Evolutionary conservation across 2,329 filamentous ascomycete species (phyloP), one percentile per base, ranked within the genome.

Genomic region (Pseudopithomyces maydicus): DNA sequence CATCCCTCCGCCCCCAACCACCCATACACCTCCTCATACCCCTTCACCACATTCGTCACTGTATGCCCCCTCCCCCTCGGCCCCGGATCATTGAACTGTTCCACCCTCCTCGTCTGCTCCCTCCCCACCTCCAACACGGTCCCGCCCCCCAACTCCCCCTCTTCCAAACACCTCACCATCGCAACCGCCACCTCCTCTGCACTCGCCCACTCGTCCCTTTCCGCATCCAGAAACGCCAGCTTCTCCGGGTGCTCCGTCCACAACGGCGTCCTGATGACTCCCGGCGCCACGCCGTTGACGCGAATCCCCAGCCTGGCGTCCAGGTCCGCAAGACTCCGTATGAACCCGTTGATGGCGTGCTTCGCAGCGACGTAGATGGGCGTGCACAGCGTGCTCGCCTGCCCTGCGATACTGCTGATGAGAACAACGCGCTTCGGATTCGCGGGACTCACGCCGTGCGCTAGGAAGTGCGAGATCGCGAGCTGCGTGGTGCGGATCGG

Each of bases 241-340:
- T 88, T 88, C 69, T 88, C 85, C 0, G 84, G 83, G 61, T 87
- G 79, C 2, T 87, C 85, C 0, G 81, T 85, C 84, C 84, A 88
- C 5, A 88, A 72, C 6, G 85, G 85, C 12, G 85, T 88, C 59
- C 82, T 85, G 63, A 88, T 85, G 1, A 87, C 71, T 0, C 85
- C 85, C 0, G 85, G 85, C 15, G 84, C 84, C 2, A 88, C 84
- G 6, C 80, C 84, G 19, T 84, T 86, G 15, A 88, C 84, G 0
- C 84, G 74, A 50, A 88, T 84, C 0, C 82, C 82, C 22, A 82
- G 63, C 1, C 65, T 66, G 1, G 72, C 52, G 20, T 86, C 84
- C 6, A 87, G 77, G 1, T 74, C 69, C 0, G 74, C 80, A 14
- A 88, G 66, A 3, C 77, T 78, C 53, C 84, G 80, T 4, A 86